Conservation (phyloP, 768 basidiomycete genomes). For the Serpula lacrymans region DNA sequence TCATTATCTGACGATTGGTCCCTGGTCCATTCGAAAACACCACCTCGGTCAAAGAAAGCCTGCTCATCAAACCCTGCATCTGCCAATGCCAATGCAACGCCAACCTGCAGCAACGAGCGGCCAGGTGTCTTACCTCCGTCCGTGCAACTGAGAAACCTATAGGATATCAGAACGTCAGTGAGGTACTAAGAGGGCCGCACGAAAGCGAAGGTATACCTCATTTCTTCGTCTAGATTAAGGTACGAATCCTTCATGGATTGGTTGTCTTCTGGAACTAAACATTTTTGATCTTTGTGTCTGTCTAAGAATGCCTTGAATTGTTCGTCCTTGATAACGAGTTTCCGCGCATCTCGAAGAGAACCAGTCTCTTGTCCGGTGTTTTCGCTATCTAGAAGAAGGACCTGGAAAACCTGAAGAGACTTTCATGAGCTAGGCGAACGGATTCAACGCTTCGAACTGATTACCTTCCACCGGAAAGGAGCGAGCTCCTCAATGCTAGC, state of each 20-base stretch:
- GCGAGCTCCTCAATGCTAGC: slow-evolving; percentile 28
- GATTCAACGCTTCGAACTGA: not conserved
- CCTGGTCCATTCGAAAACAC: slow-evolving; percentile 35
- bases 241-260: slow-evolving; percentile 37
- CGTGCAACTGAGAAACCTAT: slow-evolving; percentile 29
- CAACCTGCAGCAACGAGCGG: slow-evolving; percentile 31
- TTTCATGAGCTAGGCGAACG: not conserved
- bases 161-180: not conserved
- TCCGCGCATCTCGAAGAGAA: slow-evolving; percentile 31
- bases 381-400: slow-evolving; percentile 32
- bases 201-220: slow-evolving; percentile 22
- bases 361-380: slow-evolving; percentile 29
- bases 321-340: slow-evolving; percentile 30
- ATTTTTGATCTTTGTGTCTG: slow-evolving; percentile 21
- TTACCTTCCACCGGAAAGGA: slow-evolving; percentile 41
- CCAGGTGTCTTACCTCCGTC: slow-evolving; percentile 28
- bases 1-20: slow-evolving; percentile 1
- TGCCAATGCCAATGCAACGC: slow-evolving; percentile 28
- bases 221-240: slow-evolving; percentile 33
- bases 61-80: slow-evolving; percentile 33
- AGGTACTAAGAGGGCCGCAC: not conserved
- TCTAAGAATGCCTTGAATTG: slow-evolving; percentile 32
- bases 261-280: slow-evolving; percentile 35
- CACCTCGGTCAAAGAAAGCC: slow-evolving; percentile 28
- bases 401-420: slow-evolving; percentile 32